These are phyloP conservation scores for Zygotorulaspora florentina DNA, from an alignment of 805 yeast species.

Conservation along the genomic window DNA sequence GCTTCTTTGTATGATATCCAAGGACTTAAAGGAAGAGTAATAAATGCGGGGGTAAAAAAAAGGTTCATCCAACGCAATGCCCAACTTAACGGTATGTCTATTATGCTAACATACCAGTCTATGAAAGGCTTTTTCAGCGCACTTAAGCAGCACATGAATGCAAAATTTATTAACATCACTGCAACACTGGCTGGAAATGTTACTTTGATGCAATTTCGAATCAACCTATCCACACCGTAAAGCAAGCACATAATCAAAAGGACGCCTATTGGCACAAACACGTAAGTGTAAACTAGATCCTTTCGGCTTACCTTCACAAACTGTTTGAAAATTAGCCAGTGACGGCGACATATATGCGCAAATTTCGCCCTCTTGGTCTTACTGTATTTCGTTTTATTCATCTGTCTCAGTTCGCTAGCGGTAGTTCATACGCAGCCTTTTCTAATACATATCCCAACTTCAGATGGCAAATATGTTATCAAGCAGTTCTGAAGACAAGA, in stretches of 20 bases:
- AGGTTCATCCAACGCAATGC: constrained; percentile 72
- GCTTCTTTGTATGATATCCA: constrained; percentile 65
- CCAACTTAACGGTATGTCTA: constrained; percentile 63
- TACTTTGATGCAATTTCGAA: constrained; percentile 17
- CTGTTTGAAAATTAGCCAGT: constrained; percentile 14
- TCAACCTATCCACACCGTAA: constrained; percentile 22
- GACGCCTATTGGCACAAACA: constrained; percentile 20
- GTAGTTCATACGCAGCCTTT: not conserved
- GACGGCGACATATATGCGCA: constrained; percentile 3
- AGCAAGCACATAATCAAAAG: constrained; percentile 16
- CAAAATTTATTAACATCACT: constrained; percentile 23
- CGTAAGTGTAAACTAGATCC: constrained; percentile 17
- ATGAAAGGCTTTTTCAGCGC: constrained; percentile 15
- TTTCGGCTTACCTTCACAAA: constrained; percentile 10
- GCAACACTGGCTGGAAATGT: constrained; percentile 25
- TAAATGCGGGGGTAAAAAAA: constrained; percentile 74
- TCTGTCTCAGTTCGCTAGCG: not conserved
- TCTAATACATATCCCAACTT: too few relatives aligned
- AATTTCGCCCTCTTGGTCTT: not conserved
- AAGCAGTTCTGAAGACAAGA: too few relatives aligned
- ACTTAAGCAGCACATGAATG: constrained; percentile 17
- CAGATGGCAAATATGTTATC: too few relatives aligned
- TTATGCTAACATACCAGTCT: constrained; percentile 15
- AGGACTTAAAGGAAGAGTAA: constrained; percentile 64
- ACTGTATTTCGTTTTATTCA: not conserved